A percentile compares a stretch with the other conserved stretches of the same genome.
Evolutionary conservation across 2,329 filamentous ascomycete species (phyloP).

Genomic region (Pseudogymnoascus sp.): DNA sequence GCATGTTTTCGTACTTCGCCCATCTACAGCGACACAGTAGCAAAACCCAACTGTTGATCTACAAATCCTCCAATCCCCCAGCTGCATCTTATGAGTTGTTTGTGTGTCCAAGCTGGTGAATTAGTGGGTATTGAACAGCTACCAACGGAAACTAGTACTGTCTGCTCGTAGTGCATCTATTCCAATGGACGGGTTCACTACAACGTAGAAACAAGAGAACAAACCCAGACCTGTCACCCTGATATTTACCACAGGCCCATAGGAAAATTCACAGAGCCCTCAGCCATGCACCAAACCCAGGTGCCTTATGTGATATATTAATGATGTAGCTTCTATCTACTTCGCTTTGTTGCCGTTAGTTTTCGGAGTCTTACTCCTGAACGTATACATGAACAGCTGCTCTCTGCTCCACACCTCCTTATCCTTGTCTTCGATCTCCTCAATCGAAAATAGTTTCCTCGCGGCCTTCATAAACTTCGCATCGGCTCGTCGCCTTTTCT

Average conservation of each 20-base stretch:
- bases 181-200: too few species aligned
- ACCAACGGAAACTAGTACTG: neutral
- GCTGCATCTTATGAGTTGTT: neutral
- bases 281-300: neutral
- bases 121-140: neutral
- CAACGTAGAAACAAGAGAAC: neutral
- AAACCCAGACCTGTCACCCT: neutral
- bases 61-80: neutral
- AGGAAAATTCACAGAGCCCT: neutral
- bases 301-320: neutral
- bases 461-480: constrained; percentile 68
- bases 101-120: neutral
- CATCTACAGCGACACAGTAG: neutral
- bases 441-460: constrained; percentile 58
- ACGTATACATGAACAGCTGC: constrained; percentile 54
- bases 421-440: constrained; percentile 57
- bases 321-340: neutral
- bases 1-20: neutral
- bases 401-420: constrained; percentile 50
- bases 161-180: too few species aligned
- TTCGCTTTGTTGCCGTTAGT: neutral
- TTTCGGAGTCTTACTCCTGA: constrained; percentile 30
- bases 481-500: constrained; percentile 78
- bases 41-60: neutral
- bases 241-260: constrained; percentile 12